Percentiles rank a stretch among this genome's conserved stretches.
These are phyloP conservation scores for Tardiomyces depauwii DNA, from an alignment of 1,139 yeast genomes.

Conservation along the genomic window DNA sequence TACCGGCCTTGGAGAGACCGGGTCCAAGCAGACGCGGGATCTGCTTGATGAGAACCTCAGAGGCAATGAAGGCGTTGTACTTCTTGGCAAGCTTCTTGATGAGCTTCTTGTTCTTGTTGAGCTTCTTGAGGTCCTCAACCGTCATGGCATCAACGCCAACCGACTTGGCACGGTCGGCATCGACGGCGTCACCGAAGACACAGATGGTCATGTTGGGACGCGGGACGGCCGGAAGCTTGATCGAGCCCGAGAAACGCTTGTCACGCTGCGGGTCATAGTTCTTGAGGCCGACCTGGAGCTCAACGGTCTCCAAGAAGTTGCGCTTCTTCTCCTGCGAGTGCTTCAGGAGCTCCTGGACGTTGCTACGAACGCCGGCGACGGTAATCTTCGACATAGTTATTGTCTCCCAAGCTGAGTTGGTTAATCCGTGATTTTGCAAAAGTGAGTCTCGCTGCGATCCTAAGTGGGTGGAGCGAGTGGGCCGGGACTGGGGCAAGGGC, in stretches of 20 bases:
- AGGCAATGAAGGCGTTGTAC: conserved; percentile 99
- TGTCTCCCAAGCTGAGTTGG: conserved; percentile 28
- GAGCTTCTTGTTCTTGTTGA: conserved; percentile 99
- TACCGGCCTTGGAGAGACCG: conserved; percentile 99
- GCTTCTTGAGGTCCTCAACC: conserved; percentile 98
- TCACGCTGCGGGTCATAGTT: conserved; percentile 99
- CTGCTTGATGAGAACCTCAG: conserved; percentile 98
- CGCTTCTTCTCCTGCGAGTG: conserved; percentile 99
- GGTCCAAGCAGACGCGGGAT: conserved; percentile 99
- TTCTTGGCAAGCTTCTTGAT: conserved; percentile 99
- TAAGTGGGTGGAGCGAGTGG: background rate
- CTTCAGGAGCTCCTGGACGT: conserved; percentile 87
- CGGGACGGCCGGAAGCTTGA: conserved; percentile 98
- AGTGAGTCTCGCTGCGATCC: background rate
- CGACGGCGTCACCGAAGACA: conserved; percentile 99
- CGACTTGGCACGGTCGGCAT: conserved; percentile 99
- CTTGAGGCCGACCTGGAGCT: conserved; percentile 99
- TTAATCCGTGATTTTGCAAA: background rate
- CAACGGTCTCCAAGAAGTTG: conserved; percentile 99
- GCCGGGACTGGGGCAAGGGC: background rate
- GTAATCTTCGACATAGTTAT: conserved; percentile 73
- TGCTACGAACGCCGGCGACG: conserved; percentile 89
- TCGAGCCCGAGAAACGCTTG: conserved; percentile 99
- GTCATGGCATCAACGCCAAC: conserved; percentile 99
- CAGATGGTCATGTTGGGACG: conserved; percentile 99